These are phyloP conservation scores for Helenozyma baotianmanensis DNA, from an alignment of 805 yeast genomes.

Conservation along the genomic window DNA sequence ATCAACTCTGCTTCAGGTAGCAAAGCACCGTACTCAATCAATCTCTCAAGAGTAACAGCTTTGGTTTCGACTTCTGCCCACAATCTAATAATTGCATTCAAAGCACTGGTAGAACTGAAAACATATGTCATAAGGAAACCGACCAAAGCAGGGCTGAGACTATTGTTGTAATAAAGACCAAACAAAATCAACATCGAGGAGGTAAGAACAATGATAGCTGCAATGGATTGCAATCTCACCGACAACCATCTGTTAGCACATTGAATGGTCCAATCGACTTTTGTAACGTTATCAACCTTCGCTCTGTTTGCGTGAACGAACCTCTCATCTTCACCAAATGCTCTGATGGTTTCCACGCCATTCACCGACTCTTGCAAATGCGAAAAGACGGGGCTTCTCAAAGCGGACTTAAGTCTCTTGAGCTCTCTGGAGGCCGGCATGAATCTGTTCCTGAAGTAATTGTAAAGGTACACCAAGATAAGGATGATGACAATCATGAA, in stretches of 20 bases:
- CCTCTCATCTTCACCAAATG: conserved; percentile 27
- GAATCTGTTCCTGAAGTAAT: conserved; percentile 25
- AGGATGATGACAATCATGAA: conserved; percentile 26
- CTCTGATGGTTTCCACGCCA: conserved; percentile 34
- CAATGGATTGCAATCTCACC: conserved; percentile 33
- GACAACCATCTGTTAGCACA: conserved; percentile 33
- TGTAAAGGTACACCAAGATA: conserved; percentile 25
- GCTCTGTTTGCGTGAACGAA: conserved; percentile 21
- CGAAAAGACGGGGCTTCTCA: conserved; percentile 30
- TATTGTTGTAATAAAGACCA: conserved; percentile 19
- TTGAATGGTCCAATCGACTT: conserved; percentile 19
- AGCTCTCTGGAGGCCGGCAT: conserved; percentile 34
- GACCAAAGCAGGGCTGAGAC: conserved; percentile 29
- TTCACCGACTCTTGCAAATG: conserved; percentile 34
- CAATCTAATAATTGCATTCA: conserved; percentile 28
- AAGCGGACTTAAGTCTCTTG: conserved; percentile 28
- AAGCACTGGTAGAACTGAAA: conserved; percentile 25
- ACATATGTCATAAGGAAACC: conserved; percentile 38
- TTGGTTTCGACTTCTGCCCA: conserved; percentile 34
- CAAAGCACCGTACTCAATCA: conserved; percentile 33
- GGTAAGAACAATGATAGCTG: conserved; percentile 28
- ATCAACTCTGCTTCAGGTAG: conserved; percentile 15
- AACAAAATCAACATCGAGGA: conserved; percentile 24
- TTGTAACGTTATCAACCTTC: conserved; percentile 23
- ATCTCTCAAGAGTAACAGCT: conserved; percentile 33